Evolutionary conservation across 768 basidiomycete species (phyloP).

Genomic region (Suillus ampliporus): DNA sequence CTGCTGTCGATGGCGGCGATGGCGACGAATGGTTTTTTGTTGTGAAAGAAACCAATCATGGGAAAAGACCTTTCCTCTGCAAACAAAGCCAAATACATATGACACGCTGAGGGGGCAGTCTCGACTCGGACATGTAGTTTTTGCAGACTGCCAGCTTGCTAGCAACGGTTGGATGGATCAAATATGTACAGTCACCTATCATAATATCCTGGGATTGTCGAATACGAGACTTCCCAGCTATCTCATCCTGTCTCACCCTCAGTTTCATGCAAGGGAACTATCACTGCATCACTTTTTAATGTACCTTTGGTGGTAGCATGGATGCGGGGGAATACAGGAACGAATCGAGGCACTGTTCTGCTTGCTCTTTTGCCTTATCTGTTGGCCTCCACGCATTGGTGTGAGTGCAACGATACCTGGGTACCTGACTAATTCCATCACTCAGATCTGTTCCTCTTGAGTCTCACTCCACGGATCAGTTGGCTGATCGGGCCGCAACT

Average conservation of each 20-base stretch:
- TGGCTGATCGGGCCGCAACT: conserved; percentile 1
- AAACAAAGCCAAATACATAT: conserved; percentile 8
- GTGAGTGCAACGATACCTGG: background rate
- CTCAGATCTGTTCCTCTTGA: background rate
- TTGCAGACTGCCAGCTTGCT: background rate
- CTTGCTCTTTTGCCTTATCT: conserved; percentile 4
- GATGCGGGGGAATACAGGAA: background rate
- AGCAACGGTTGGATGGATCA: conserved; percentile 4
- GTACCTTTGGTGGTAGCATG: background rate
- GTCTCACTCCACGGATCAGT: conserved; percentile 5
- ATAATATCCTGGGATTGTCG: background rate
- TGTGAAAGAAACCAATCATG: conserved; percentile 7
- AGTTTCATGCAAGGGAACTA: background rate
- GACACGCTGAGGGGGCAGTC: no score
- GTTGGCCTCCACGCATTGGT: no score
- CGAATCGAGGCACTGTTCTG: background rate
- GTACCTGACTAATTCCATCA: conserved; percentile 3
- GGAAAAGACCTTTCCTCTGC: background rate
- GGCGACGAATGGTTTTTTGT: conserved; percentile 20
- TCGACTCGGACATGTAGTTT: no score
- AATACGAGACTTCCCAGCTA: background rate
- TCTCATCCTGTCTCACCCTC: background rate
- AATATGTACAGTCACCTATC: background rate
- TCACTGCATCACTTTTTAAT: background rate
- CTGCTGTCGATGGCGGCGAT: conserved; percentile 42